These are phyloP conservation scores for Zoysia matrella DNA, from an alignment of 202 grass and related monocot genomes.

Conservation along the genomic window DNA sequence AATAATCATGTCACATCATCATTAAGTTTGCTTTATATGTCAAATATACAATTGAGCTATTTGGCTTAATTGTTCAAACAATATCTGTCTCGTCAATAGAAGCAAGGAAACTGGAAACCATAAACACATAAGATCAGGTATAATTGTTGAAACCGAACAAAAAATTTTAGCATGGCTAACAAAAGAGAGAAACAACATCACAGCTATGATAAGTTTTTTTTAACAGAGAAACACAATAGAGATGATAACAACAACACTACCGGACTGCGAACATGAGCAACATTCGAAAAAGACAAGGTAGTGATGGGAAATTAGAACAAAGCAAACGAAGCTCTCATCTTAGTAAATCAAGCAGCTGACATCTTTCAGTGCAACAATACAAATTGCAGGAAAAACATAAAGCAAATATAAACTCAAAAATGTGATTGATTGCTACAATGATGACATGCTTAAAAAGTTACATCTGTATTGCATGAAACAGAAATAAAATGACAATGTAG, in stretches of 20 bases:
- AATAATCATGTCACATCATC: not conserved
- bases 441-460: conserved; percentile 29
- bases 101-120: not conserved
- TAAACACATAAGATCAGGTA: not conserved
- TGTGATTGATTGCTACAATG: conserved; percentile 1
- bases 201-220: conserved; percentile 3
- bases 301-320: conserved; percentile 1
- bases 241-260: not conserved
- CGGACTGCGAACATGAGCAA: not conserved
- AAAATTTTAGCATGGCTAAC: not conserved
- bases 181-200: not conserved
- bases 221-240: too few species aligned
- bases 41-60: conserved; percentile 21
- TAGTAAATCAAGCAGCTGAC: conserved; percentile 7
- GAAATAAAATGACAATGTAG: not conserved
- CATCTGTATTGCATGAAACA: conserved; percentile 20
- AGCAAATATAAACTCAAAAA: not conserved
- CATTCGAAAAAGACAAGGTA: conserved; percentile 9
- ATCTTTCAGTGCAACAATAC: not conserved
- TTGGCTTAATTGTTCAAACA: conserved; percentile 5
- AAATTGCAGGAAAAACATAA: not conserved
- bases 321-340: conserved; percentile 1
- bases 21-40: not conserved
- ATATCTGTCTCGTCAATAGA: not conserved
- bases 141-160: conserved; percentile 8